Percentiles rank a stretch among this genome's conserved stretches.
phyloP scores from a whole-genome alignment of 768 basidiomycete species.

The Heimioporus sp. region DNA sequence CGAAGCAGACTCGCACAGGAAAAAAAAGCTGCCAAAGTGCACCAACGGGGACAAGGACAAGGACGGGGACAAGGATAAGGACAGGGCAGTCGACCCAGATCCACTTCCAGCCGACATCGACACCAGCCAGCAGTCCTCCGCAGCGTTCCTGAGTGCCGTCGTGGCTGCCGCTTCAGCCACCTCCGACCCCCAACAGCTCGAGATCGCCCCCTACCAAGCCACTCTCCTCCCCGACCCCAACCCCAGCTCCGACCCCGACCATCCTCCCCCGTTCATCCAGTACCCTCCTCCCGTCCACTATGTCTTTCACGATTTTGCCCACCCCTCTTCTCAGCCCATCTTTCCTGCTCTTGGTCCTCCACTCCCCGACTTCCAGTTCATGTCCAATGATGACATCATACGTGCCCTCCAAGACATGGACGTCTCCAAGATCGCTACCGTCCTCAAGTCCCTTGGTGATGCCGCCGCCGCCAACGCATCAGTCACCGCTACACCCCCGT shows the following conservation, averaged over 20 bases:
- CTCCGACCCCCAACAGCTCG: slow-evolving; percentile 31
- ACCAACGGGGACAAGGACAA: slow-evolving; percentile 22
- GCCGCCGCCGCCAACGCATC: slow-evolving; percentile 46
- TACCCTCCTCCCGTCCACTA: slow-evolving; percentile 29
- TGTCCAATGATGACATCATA: slow-evolving; percentile 71
- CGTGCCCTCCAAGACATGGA: slow-evolving; percentile 74
- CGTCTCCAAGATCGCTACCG: slow-evolving; percentile 60
- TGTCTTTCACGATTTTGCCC: slow-evolving; percentile 27
- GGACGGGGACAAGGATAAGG: slow-evolving; percentile 29
- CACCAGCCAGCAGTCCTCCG: slow-evolving; percentile 43
- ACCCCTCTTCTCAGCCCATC: slow-evolving; percentile 24
- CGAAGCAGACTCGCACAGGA: slow-evolving; percentile 25
- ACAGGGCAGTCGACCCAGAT: slow-evolving; percentile 29
- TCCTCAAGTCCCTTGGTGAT: slow-evolving; percentile 63
- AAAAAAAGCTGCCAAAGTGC: slow-evolving; percentile 33
- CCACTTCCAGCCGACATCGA: slow-evolving; percentile 31
- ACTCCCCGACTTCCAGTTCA: slow-evolving; percentile 39
- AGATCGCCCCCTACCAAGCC: slow-evolving; percentile 26
- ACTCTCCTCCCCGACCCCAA: slow-evolving; percentile 28
- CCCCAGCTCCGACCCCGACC: not conserved
- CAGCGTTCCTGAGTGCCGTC: slow-evolving; percentile 62
- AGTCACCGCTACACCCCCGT: slow-evolving; percentile 12
- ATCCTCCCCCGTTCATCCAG: slow-evolving; percentile 21
- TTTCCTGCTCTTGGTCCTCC: slow-evolving; percentile 19
- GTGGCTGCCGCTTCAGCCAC: slow-evolving; percentile 63